Evolutionary conservation across 2,329 filamentous ascomycete genomes (phyloP).

Genomic region (Ophiostoma piceae): DNA sequence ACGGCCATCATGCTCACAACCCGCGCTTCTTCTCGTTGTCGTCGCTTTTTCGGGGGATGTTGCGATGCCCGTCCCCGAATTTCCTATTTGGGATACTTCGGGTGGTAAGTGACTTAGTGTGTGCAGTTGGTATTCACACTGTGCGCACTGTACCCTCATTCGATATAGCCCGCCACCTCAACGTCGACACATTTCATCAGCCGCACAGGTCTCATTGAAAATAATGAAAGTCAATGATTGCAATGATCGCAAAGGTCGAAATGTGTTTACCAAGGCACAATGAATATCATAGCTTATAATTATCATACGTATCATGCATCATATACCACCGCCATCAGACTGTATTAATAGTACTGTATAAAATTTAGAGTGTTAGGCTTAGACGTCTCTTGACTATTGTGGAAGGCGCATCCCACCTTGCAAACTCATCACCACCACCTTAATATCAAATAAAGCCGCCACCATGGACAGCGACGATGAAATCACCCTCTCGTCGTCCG

Average conservation of each 20-base stretch:
- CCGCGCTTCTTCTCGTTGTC: slow-evolving; percentile 28
- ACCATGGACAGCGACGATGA: slow-evolving; percentile 42
- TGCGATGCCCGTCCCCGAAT: slow-evolving; percentile 5
- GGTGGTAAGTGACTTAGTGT: not conserved
- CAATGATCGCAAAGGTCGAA: not conserved
- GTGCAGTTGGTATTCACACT: not conserved
- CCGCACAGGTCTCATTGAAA: not conserved
- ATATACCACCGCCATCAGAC: not conserved
- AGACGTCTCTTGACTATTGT: not conserved
- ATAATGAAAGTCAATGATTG: not conserved
- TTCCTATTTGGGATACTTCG: slow-evolving; percentile 2
- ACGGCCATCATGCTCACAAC: not conserved
- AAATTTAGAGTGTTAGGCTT: not conserved
- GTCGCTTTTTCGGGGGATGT: slow-evolving; percentile 27
- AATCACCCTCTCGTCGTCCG: slow-evolving; percentile 59
- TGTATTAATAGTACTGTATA: slow-evolving; percentile 11
- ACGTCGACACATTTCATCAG: not conserved
- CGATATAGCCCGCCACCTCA: not conserved
- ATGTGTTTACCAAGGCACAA: not conserved
- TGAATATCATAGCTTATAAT: too few species aligned
- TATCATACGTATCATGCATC: too few species aligned
- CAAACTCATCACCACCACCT: not conserved
- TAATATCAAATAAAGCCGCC: not conserved
- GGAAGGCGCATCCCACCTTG: not conserved
- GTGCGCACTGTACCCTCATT: not conserved